Conservation (phyloP, 495 filamentous ascomycete genomes). For the Zalerion maritima region DNA sequence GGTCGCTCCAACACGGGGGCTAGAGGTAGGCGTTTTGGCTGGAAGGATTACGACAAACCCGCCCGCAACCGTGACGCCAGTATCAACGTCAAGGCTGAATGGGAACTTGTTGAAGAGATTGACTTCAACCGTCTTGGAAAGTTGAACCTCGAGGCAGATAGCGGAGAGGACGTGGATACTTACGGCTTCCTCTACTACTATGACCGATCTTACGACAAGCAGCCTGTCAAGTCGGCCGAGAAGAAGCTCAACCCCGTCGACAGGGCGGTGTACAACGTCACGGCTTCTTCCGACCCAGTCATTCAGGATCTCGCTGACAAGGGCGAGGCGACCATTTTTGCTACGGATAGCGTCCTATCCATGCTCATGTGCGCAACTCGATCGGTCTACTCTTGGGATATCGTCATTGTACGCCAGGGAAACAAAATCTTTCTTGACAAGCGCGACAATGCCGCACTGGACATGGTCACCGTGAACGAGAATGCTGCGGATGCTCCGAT, state of each 20-base stretch:
- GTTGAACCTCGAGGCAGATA: constrained; percentile 84
- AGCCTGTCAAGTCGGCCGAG: constrained; percentile 74
- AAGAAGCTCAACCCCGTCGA: constrained; percentile 76
- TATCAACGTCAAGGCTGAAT: constrained; percentile 85
- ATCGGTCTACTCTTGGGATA: constrained; percentile 94
- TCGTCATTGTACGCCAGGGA: constrained; percentile 77
- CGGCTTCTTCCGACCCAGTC: constrained; percentile 84
- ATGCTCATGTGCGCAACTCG: constrained; percentile 98
- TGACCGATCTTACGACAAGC: constrained; percentile 86
- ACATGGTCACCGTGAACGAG: constrained; percentile 97
- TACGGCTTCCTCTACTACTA: constrained; percentile 98
- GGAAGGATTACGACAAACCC: constrained; percentile 98
- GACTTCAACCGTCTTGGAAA: constrained; percentile 91
- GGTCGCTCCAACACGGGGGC: constrained; percentile 36
- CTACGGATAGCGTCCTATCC: constrained; percentile 88
- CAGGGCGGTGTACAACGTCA: constrained; percentile 93
- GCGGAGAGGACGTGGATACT: constrained; percentile 85
- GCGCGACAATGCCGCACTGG: constrained; percentile 80
- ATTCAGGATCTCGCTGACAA: constrained; percentile 95
- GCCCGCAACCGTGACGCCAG: constrained; percentile 89
- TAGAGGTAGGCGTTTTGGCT: constrained; percentile 73
- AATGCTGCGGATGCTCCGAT: constrained; percentile 94
- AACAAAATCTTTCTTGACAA: constrained; percentile 98
- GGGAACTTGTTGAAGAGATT: constrained; percentile 93
- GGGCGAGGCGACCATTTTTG: constrained; percentile 93